phyloP scores from a whole-genome alignment of 1,139 yeast genomes.

The Zhuliangozyma blackwelliae region DNA sequence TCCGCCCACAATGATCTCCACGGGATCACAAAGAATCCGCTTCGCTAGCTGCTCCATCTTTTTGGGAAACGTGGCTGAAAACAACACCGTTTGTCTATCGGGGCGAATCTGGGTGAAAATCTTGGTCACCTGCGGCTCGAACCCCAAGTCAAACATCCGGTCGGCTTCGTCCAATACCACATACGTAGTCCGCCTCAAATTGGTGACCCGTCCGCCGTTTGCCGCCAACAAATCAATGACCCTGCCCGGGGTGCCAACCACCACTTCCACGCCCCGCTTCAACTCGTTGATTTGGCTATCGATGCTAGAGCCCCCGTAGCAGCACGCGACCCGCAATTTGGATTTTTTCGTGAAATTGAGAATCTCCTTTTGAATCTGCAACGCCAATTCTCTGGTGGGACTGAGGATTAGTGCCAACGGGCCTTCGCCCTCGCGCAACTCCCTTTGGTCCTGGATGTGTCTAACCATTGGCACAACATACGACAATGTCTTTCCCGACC shows the following conservation, averaged over 20 bases:
- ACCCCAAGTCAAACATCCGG: conserved; percentile 95
- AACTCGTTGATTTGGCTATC: conserved; percentile 78
- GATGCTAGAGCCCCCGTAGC: conserved; percentile 92
- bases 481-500: conserved; percentile 92
- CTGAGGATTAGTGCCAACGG: conserved; percentile 81
- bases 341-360: conserved; percentile 49
- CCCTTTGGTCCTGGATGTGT: conserved; percentile 71
- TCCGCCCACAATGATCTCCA: conserved; percentile 79
- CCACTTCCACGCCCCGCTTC: conserved; percentile 73
- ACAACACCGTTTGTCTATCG: conserved; percentile 86
- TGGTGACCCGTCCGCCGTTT: conserved; percentile 74
- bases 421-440: conserved; percentile 53
- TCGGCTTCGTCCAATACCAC: conserved; percentile 95
- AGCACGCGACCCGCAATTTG: conserved; percentile 59
- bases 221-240: conserved; percentile 85
- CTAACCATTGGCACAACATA: conserved; percentile 80
- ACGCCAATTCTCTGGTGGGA: conserved; percentile 91
- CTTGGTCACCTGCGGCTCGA: conserved; percentile 92
- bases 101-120: conserved; percentile 77
- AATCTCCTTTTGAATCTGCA: conserved; percentile 75
- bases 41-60: conserved; percentile 75
- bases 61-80: conserved; percentile 90
- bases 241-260: conserved; percentile 96
- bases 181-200: conserved; percentile 66
- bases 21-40: conserved; percentile 55